Percentiles rank a stretch among this genome's conserved stretches.
phyloP scores from a whole-genome alignment of 306 rosid genomes.

The Lithocarpus polystachyus region DNA sequence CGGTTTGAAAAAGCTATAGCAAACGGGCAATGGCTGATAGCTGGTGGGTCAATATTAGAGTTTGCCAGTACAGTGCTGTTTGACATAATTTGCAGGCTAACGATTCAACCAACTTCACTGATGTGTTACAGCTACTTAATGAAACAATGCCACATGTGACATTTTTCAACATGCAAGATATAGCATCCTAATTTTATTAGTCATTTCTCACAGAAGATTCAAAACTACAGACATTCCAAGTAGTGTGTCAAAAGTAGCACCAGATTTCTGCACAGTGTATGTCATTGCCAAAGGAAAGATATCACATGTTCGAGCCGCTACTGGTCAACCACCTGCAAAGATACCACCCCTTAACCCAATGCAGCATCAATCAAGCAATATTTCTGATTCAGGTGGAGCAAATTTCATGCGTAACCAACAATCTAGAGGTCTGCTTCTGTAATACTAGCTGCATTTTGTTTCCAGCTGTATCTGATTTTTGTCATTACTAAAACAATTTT shows the following conservation, averaged over 20 bases:
- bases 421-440: constrained; percentile 26
- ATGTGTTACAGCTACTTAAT: not conserved
- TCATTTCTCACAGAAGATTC: constrained; percentile 53
- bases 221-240: constrained; percentile 54
- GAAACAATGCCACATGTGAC: not conserved
- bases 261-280: constrained; percentile 74
- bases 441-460: not conserved
- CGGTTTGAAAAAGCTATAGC: too few relatives aligned
- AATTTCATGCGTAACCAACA: constrained; percentile 15
- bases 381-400: constrained; percentile 16
- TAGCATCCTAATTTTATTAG: constrained; percentile 4
- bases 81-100: not conserved
- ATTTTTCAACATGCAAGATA: not conserved
- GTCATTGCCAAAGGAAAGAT: constrained; percentile 74
- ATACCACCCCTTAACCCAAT: not conserved
- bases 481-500: constrained; percentile 4
- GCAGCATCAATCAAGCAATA: constrained; percentile 14
- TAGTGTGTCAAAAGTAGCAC: constrained; percentile 58
- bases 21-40: too few relatives aligned
- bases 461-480: not conserved
- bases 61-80: not conserved
- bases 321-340: constrained; percentile 30
- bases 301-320: constrained; percentile 46
- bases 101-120: not conserved
- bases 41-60: not conserved